A percentile compares a stretch with the other conserved stretches of the same genome.
phyloP scores from a whole-genome alignment of 1,284 basidiomycete species.

The Trametes pubescens region DNA sequence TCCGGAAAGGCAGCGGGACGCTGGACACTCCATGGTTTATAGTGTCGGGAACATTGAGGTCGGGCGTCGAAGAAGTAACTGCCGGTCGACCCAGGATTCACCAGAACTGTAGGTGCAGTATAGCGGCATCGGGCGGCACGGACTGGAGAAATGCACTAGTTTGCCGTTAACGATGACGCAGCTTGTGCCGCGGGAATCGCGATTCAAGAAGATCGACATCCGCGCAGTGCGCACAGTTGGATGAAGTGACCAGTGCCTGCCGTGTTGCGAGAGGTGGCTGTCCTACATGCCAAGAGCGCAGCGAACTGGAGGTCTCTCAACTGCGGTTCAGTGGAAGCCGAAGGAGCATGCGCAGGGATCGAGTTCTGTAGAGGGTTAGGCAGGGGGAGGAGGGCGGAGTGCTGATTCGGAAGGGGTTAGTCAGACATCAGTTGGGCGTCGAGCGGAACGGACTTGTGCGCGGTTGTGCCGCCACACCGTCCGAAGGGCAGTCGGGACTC shows the following conservation, averaged over 20 bases:
- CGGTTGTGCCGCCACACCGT: conserved; percentile 2
- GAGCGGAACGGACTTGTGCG: conserved; percentile 25
- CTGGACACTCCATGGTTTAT: not conserved
- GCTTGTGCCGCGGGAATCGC: conserved; percentile 7
- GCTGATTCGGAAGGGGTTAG: conserved; percentile 22
- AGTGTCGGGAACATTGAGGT: not conserved
- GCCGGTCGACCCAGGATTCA: too few species aligned
- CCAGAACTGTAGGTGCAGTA: not conserved
- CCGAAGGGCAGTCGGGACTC: conserved; percentile 9
- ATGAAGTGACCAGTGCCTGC: too few species aligned
- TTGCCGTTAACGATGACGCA: conserved; percentile 24
- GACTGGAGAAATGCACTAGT: not conserved
- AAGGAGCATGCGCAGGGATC: not conserved
- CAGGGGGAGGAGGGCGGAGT: not conserved
- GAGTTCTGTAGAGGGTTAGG: not conserved
- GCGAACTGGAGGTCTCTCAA: too few species aligned
- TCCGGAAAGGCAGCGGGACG: conserved; percentile 13
- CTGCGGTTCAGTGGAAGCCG: too few species aligned
- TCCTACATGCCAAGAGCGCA: not conserved
- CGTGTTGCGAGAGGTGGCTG: too few species aligned
- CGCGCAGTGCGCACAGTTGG: too few species aligned
- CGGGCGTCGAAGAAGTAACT: not conserved
- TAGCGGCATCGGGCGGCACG: conserved; percentile 21
- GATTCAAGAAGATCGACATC: conserved; percentile 6
- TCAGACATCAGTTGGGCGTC: conserved; percentile 23